Evolutionary conservation across 345 rosid genomes (phyloP), one percentile per base, ranked within the genome.

Genomic region (Citrus mangshanensis): DNA sequence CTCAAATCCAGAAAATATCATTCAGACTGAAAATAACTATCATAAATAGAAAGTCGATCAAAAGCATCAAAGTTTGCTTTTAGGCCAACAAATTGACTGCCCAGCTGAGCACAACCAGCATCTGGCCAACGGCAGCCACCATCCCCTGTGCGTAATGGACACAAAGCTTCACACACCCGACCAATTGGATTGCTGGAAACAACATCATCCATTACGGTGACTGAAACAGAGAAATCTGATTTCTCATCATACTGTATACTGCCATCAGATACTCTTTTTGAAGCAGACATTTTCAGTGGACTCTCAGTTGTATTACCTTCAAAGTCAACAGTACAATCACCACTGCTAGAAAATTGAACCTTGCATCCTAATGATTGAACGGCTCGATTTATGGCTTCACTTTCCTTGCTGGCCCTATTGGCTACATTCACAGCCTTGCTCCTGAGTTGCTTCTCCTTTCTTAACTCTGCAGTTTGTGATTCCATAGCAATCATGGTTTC

Each of bases 61-160:
- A 96, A 86, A 63, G 99, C 97, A 78, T 94, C 98, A 35, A 87
- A 94, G 78, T 96, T 90, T 56, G 98, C 97, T 82, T 86, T 94
- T 58, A 96, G 80, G 38, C 98, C 99, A 7, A 91, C 90, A 81
- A 89, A 82, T 70, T 94, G 99, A 80, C 95, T 90, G 78, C 92
- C 83, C 14, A 87, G 80, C 79, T 90, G 97, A 68, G 94, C 94
- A 88, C 99, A 96, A 28, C 88, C 92, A 7, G 93, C 95, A 68
- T 94, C 98, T 3, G 99, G 98, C 98, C 99, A 91, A 64, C 87
- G 82, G 80, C 99, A 96, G 40, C 87, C 91, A 81, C 94, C 95
- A 65, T 94, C 93, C 30, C 85, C 85, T 40, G 94, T 60, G 71
- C 91, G 87, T 81, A 89, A 73, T 0, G 96, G 97, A 73, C 99